Conservation (phyloP, 768 basidiomycete genomes). For the Mrakia frigida region DNA sequence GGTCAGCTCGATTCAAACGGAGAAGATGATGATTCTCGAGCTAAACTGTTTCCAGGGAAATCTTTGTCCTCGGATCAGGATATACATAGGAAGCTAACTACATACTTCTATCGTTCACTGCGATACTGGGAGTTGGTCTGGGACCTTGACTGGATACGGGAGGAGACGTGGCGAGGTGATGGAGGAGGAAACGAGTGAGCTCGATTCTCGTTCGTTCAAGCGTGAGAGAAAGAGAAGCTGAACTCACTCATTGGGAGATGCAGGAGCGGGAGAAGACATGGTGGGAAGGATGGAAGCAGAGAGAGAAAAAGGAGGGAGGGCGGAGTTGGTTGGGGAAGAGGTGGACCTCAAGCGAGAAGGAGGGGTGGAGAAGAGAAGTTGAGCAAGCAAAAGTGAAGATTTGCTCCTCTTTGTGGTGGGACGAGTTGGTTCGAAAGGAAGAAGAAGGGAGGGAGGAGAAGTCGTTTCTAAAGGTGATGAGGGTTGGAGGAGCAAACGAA, state of each 20-base stretch:
- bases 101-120: not conserved
- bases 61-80: not conserved
- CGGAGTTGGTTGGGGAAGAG: no score
- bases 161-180: not conserved
- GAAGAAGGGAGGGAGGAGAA: no score
- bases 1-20: not conserved
- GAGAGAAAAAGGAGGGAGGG: no score
- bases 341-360: no score
- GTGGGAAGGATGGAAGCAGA: not conserved
- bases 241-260: not conserved
- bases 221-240: not conserved
- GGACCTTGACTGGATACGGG: not conserved
- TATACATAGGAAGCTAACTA: not conserved
- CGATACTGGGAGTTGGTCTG: conserved; percentile 7
- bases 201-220: not conserved
- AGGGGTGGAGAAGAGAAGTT: no score
- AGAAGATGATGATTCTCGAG: not conserved
- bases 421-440: no score
- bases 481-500: no score
- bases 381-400: no score
- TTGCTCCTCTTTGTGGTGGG: no score
- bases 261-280: not conserved
- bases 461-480: no score
- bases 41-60: not conserved
- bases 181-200: not conserved